Base-by-base conservation (phyloP, 768 basidiomycete species). In the Rhodotorula taiwanensis region DNA sequence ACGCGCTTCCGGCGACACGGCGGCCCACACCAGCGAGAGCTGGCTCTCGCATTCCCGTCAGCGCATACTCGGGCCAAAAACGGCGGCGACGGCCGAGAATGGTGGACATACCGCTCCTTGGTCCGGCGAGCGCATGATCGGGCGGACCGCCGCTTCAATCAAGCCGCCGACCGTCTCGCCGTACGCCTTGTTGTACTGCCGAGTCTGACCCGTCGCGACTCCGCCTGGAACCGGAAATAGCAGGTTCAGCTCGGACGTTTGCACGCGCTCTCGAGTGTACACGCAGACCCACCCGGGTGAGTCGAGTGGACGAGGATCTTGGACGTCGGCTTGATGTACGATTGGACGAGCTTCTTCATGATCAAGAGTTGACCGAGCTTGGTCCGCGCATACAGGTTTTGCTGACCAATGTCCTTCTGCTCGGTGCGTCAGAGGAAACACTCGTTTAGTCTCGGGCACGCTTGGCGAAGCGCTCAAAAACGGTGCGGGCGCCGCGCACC, bases 181-280 rank as follows among this genome's bases (percentile, higher is more conserved):
- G 42, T 64, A 63, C n/a, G 66, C 66, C 16, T 60, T 58, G n/a
- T 56, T 47, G 58, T 63, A 68, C 55, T 68, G 62, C 9, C 36
- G 28, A 6, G 51, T 52, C 51, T 68, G 66, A 3, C 66, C 60
- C 0, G 59, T 61, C 0, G 51, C 52, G 9, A 61, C 55, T 2
- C 20, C 43, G 16, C 43, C 43, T n/a, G 43, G 41, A 41, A n/a
- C n/a, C n/a, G n/a, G n/a, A n/a, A n/a, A n/a, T n/a, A n/a, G n/a
- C n/a, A n/a, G n/a, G n/a, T n/a, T n/a, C n/a, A n/a, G n/a, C n/a
- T n/a, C n/a, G n/a, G n/a, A n/a, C n/a, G n/a, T n/a, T n/a, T n/a
- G n/a, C n/a, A n/a, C n/a, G n/a, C n/a, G n/a, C n/a, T n/a, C n/a
- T n/a, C 36, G 9, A 16, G 36, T 39, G 10, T 10, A 39, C n/a